Evolutionary conservation across 345 rosid genomes (phyloP), one percentile per base, ranked within the genome.

Genomic region (Sisymbrium irio): DNA sequence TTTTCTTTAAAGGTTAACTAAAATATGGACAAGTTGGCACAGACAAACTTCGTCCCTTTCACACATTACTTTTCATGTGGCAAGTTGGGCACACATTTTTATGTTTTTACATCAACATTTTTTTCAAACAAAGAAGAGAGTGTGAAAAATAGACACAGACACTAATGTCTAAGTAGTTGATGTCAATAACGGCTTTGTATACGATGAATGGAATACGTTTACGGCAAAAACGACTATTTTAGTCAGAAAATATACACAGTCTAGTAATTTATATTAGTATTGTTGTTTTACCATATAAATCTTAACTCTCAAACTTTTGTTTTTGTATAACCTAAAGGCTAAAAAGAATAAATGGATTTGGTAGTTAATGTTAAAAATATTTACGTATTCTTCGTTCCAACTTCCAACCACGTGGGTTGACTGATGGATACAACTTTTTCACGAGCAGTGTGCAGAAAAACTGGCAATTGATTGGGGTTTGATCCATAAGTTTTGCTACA

Each of bases 81-180:
- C 49, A 54, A 44, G 64, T 73, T 73, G 71, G 46, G 77, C 69
- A 72, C 69, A 53, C 37, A n/a, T 20, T 51, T 30, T 62, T 0
- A 71, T 25, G 30, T 20, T 46, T 46, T 9, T 7, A 46, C 39
- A 10, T 47, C 20, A 49, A 27, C 40, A 3, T 9, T 47, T 49
- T 15, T 17, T 3, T 11, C 6, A 17, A 51, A 47, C 0, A 45
- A 8, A 27, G 6, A 6, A 44, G 32, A 39, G 18, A 61, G 41
- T 4, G 8, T 25, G 51, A 30, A 62, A 50, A 27, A 36, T 25
- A 40, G 19, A 9, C 19, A 13, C 45, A 15, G 3, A 19, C 6
- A 33, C 3, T 47, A 47, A 47, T 20, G 20, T 32, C 53, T 33
- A 37, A 13, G 12, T 20, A 13, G 28, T 12, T 37, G 4, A 20